A percentile compares a stretch with the other conserved stretches of the same genome.
Evolutionary conservation across 495 filamentous ascomycete species (phyloP).

Genomic region (Penicillium parvum): DNA sequence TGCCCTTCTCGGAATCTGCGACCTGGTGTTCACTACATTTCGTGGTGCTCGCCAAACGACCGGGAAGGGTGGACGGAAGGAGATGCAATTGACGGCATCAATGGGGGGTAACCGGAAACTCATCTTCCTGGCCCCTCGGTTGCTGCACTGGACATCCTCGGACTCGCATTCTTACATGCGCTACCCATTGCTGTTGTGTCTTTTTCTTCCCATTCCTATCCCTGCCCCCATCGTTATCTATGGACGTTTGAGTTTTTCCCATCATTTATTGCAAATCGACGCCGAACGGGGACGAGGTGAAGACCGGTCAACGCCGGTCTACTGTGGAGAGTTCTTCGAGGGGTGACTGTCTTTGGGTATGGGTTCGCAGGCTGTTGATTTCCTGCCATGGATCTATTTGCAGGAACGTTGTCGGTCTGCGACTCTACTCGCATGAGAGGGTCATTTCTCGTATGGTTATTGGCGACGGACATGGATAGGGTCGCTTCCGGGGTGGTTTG

Average conservation of each 20-base stretch:
- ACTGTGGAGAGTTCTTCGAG: slow-evolving; percentile 7
- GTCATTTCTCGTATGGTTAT: slow-evolving; percentile 23
- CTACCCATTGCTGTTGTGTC: slow-evolving; percentile 11
- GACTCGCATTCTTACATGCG: slow-evolving; percentile 17
- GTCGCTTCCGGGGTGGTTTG: slow-evolving; percentile 52
- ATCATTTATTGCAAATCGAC: slow-evolving; percentile 24
- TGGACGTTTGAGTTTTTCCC: too few relatives aligned
- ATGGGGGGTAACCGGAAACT: slow-evolving; percentile 20
- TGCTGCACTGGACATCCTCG: slow-evolving; percentile 24
- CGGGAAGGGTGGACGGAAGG: slow-evolving; percentile 29
- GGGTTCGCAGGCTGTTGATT: slow-evolving; percentile 9
- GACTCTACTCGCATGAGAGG: slow-evolving; percentile 6
- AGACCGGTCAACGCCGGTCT: slow-evolving; percentile 10
- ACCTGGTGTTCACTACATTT: slow-evolving; percentile 6
- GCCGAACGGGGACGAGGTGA: slow-evolving; percentile 28
- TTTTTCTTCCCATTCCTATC: slow-evolving; percentile 12
- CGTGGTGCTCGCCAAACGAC: slow-evolving; percentile 18
- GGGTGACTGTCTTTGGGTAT: slow-evolving; percentile 12
- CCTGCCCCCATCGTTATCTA: too few relatives aligned
- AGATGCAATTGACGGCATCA: slow-evolving; percentile 36
- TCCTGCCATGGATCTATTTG: slow-evolving; percentile 9
- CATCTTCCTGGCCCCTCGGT: slow-evolving; percentile 18
- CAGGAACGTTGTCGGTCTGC: slow-evolving; percentile 2
- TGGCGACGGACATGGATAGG: slow-evolving; percentile 50
- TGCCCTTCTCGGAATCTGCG: slow-evolving; percentile 13